These are phyloP conservation scores for Tuber aestivum DNA, from an alignment of 495 filamentous ascomycete genomes.

Conservation along the genomic window DNA sequence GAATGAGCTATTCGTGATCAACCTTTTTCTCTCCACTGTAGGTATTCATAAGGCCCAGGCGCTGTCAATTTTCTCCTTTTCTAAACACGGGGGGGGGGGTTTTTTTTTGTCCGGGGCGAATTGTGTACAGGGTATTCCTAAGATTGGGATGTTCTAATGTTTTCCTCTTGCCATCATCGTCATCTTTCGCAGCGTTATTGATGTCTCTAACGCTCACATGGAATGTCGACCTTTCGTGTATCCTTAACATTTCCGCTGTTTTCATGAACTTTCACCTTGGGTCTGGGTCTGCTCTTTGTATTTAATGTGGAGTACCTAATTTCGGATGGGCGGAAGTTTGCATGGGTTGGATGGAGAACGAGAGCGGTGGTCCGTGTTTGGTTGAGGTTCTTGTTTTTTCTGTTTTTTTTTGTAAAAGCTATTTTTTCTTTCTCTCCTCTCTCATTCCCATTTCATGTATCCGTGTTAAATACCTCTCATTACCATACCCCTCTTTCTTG, in stretches of 20 bases:
- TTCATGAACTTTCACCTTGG: slow-evolving; percentile 5
- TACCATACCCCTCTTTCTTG: slow-evolving; percentile 4
- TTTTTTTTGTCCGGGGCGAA: not conserved
- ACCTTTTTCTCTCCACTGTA: not conserved
- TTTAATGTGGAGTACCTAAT: slow-evolving; percentile 7
- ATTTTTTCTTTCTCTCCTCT: not conserved
- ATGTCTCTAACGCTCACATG: not conserved
- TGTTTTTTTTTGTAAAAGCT: not conserved
- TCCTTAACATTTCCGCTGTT: not conserved
- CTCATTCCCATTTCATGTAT: slow-evolving; percentile 1
- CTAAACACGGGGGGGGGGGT: not conserved
- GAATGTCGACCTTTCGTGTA: not conserved
- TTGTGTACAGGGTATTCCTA: slow-evolving; percentile 6
- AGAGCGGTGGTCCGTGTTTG: not conserved
- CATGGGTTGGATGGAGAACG: slow-evolving; percentile 1
- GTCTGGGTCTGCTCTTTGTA: slow-evolving; percentile 5
- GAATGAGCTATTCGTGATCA: slow-evolving; percentile 32
- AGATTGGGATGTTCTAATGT: slow-evolving; percentile 3
- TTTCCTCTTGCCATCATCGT: not conserved
- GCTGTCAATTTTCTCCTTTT: slow-evolving; percentile 44
- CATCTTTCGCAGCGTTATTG: slow-evolving; percentile 1
- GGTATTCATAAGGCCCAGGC: not conserved
- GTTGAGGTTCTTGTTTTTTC: not conserved
- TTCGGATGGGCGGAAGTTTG: not conserved
- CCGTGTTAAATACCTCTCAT: slow-evolving; percentile 5